phyloP scores from a whole-genome alignment of 192 early-diverging fungal species.

The Polychytrium aggregatum region DNA sequence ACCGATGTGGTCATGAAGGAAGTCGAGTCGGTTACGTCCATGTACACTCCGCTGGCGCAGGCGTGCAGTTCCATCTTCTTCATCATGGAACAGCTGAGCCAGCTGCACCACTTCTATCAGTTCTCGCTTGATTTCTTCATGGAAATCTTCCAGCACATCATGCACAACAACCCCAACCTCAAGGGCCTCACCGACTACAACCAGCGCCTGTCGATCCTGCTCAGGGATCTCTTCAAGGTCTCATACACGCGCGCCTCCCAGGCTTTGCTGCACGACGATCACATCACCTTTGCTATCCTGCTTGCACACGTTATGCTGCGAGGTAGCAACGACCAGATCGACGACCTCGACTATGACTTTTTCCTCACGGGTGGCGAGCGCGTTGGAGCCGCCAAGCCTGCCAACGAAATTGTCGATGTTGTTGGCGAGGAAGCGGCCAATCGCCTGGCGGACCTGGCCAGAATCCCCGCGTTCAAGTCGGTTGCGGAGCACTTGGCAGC shows the following conservation, averaged over 20 bases:
- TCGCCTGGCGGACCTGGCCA: constrained; percentile 5
- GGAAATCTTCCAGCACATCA: constrained; percentile 76
- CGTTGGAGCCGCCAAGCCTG: constrained; percentile 8
- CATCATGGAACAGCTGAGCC: constrained; percentile 86
- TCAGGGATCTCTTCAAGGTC: constrained; percentile 71
- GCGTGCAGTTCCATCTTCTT: constrained; percentile 92
- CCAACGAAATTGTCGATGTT: constrained; percentile 1
- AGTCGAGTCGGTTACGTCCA: constrained; percentile 80
- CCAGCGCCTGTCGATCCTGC: constrained; percentile 62
- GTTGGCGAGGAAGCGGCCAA: constrained; percentile 19
- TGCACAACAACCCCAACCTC: constrained; percentile 59
- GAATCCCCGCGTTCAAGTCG: constrained; percentile 11
- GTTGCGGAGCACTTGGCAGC: constrained; percentile 16
- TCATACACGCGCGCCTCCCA: constrained; percentile 68
- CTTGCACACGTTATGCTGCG: constrained; percentile 79
- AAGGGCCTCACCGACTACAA: constrained; percentile 41
- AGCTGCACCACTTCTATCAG: constrained; percentile 91
- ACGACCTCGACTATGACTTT: constrained; percentile 59
- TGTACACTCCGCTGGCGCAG: constrained; percentile 86
- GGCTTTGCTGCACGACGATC: constrained; percentile 84
- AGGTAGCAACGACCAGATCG: constrained; percentile 35
- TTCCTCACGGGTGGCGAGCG: constrained; percentile 51
- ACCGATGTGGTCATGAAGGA: constrained; percentile 92
- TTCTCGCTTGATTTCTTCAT: constrained; percentile 97
- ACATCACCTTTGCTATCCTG: constrained; percentile 77